Evolutionary conservation across 1,139 yeast genomes (phyloP).

Genomic region (Candida sp.): DNA sequence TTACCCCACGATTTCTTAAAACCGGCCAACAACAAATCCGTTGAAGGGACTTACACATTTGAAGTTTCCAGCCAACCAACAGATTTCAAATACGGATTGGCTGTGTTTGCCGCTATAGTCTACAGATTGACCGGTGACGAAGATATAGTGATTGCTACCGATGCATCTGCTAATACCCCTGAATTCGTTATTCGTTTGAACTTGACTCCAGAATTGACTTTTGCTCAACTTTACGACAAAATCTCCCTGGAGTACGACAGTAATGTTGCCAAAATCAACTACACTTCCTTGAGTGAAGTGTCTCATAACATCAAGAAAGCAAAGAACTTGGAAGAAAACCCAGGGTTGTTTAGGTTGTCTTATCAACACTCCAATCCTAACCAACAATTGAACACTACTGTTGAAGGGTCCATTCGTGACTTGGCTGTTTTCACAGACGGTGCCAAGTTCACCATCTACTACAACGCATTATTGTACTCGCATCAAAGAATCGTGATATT

Average conservation of each 20-base stretch:
- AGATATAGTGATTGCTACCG: constrained; percentile 85
- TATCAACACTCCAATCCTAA: constrained; percentile 52
- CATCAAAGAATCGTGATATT: constrained; percentile 69
- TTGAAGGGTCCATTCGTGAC: constrained; percentile 64
- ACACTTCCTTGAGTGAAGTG: constrained; percentile 57
- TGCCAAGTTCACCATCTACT: constrained; percentile 47
- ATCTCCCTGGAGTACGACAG: constrained; percentile 48
- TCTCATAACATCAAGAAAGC: constrained; percentile 52
- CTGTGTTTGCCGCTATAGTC: constrained; percentile 75
- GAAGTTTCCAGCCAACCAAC: constrained; percentile 20
- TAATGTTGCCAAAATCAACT: constrained; percentile 42
- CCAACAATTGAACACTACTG: constrained; percentile 52
- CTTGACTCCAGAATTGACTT: constrained; percentile 57
- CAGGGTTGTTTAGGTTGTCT: constrained; percentile 68
- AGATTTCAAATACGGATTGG: constrained; percentile 56
- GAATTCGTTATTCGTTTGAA: constrained; percentile 66
- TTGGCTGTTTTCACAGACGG: constrained; percentile 54
- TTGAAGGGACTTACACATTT: constrained; percentile 60
- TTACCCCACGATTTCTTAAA: constrained; percentile 88
- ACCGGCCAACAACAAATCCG: constrained; percentile 72
- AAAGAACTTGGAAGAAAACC: constrained; percentile 58
- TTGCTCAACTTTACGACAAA: constrained; percentile 51
- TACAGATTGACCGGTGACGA: constrained; percentile 93
- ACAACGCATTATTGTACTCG: constrained; percentile 79
- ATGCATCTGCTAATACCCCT: constrained; percentile 38